These are phyloP conservation scores for Glaciozyma martinii DNA, from an alignment of 768 basidiomycete genomes.

Conservation along the genomic window DNA sequence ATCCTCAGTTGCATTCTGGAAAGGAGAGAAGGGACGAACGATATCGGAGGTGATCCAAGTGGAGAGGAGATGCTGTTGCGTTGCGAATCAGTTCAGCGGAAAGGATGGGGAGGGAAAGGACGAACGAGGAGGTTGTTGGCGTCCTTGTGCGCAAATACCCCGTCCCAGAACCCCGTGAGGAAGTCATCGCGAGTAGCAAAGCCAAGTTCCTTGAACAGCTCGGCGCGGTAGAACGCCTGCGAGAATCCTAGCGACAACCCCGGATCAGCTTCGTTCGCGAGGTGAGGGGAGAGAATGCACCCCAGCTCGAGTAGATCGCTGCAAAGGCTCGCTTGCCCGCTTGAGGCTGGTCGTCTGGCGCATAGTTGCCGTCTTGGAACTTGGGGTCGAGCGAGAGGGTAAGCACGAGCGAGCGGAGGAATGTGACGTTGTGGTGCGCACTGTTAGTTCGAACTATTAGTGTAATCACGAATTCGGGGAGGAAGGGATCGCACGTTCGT, in stretches of 20 bases:
- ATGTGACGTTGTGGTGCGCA: slow-evolving; percentile 6
- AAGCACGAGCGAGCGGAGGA: not conserved
- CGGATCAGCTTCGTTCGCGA: not conserved
- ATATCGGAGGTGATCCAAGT: slow-evolving; percentile 7
- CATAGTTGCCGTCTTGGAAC: slow-evolving; percentile 1
- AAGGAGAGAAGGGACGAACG: not conserved
- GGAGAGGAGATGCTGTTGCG: not conserved
- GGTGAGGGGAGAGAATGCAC: not conserved
- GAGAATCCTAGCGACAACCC: not conserved
- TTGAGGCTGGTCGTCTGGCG: not conserved
- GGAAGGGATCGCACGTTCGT: not conserved
- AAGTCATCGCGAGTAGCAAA: not conserved
- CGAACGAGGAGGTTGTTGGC: not conserved
- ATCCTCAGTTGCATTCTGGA: not conserved
- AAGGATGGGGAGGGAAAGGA: no score
- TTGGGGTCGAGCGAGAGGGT: not conserved
- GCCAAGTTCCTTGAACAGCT: slow-evolving; percentile 2
- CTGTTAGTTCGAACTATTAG: no score
- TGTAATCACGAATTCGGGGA: no score
- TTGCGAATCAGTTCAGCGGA: not conserved
- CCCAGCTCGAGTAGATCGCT: slow-evolving; percentile 3
- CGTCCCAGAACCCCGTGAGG: not conserved
- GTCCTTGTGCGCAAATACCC: slow-evolving; percentile 2
- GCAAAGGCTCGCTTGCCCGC: slow-evolving; percentile 3
- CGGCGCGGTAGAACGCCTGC: not conserved